A percentile compares a stretch with the other conserved stretches of the same genome.
Conservation (phyloP, 805 yeast genomes). For the Kodamaea fukazawae region DNA sequence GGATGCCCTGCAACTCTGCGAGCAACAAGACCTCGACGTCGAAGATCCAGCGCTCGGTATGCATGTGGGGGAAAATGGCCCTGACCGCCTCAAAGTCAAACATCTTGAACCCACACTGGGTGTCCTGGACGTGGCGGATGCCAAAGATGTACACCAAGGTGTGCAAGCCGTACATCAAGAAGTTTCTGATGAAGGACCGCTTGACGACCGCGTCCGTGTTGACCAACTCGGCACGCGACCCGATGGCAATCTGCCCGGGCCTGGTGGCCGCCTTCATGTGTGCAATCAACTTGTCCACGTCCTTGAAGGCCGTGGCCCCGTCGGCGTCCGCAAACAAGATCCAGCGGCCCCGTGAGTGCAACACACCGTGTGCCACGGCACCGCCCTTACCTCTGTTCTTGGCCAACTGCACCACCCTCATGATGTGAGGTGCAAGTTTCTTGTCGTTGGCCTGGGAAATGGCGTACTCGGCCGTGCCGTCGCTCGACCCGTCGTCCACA, state of each 20-base stretch:
- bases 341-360: conserved; percentile 67
- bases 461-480: conserved; percentile 74
- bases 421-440: conserved; percentile 50
- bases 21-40: conserved; percentile 89
- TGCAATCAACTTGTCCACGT: conserved; percentile 43
- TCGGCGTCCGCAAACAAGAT: conserved; percentile 95
- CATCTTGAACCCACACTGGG: conserved; percentile 96
- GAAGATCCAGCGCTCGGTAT: conserved; percentile 97
- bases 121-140: conserved; percentile 79
- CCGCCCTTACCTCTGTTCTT: conserved; percentile 89
- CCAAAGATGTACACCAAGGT: conserved; percentile 85
- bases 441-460: conserved; percentile 54
- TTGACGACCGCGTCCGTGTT: conserved; percentile 95
- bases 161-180: conserved; percentile 91
- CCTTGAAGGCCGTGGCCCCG: conserved; percentile 86
- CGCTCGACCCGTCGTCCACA: conserved; percentile 90
- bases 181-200: conserved; percentile 81
- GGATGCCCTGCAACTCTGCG: conserved; percentile 67
- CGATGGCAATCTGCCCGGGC: conserved; percentile 68
- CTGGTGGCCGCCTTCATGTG: conserved; percentile 17
- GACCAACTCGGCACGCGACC: conserved; percentile 96
- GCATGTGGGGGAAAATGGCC: conserved; percentile 81
- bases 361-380: conserved; percentile 92
- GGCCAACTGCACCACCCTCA: conserved; percentile 68
- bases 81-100: conserved; percentile 69